These are phyloP conservation scores for Cairneyella variabilis DNA, from an alignment of 495 filamentous ascomycete genomes.

Conservation along the genomic window DNA sequence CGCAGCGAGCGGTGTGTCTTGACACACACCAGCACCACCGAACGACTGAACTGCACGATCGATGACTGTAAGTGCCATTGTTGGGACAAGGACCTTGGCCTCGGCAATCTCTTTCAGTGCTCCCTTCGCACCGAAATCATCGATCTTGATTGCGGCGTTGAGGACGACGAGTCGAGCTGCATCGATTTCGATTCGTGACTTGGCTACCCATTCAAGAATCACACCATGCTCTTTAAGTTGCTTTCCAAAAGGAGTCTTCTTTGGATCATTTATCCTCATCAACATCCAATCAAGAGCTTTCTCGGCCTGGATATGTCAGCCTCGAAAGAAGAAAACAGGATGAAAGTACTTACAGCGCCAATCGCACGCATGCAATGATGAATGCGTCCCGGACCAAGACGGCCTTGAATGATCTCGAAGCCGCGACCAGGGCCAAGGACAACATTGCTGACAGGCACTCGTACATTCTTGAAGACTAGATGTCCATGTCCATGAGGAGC, in stretches of 20 bases:
- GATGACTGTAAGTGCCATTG: constrained; percentile 73
- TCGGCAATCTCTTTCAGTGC: constrained; percentile 82
- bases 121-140: constrained; percentile 72
- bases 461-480: constrained; percentile 80
- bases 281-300: constrained; percentile 85
- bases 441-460: constrained; percentile 71
- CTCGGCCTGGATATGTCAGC: constrained; percentile 54
- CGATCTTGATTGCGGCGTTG: constrained; percentile 88
- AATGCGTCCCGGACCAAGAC: constrained; percentile 86
- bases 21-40: constrained; percentile 80
- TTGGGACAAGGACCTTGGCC: constrained; percentile 81
- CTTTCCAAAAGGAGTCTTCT: constrained; percentile 82
- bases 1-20: constrained; percentile 84
- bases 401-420: constrained; percentile 96
- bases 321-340: not conserved
- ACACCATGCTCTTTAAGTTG: constrained; percentile 77
- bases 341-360: constrained; percentile 51
- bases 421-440: constrained; percentile 86
- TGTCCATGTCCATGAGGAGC: constrained; percentile 92
- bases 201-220: constrained; percentile 90
- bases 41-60: constrained; percentile 85
- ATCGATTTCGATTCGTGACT: constrained; percentile 86
- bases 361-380: constrained; percentile 93
- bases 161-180: constrained; percentile 80
- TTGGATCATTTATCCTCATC: constrained; percentile 81